Percentiles rank a stretch among this genome's conserved stretches.
phyloP scores from a whole-genome alignment of 2,329 filamentous ascomycete genomes.

The Colletotrichum sp. region DNA sequence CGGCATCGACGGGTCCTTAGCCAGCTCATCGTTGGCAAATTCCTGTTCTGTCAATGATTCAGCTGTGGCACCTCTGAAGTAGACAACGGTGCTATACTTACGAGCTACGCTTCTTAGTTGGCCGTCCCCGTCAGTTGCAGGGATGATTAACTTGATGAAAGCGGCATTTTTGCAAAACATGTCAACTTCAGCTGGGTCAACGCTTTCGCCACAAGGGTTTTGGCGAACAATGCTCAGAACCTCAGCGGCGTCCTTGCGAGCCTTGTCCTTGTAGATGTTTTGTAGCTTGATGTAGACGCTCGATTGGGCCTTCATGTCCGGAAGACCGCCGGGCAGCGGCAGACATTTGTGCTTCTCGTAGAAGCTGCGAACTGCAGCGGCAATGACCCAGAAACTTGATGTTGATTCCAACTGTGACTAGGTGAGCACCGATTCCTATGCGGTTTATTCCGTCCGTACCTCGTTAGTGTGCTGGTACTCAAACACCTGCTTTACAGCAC shows the following conservation, averaged over 20 bases:
- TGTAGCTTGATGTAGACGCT: conserved; percentile 89
- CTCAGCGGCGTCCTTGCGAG: conserved; percentile 77
- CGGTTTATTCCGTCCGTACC: conserved; percentile 55
- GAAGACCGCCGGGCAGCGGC: conserved; percentile 84
- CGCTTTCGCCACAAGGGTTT: conserved; percentile 49
- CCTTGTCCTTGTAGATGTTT: conserved; percentile 90
- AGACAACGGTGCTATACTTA: conserved; percentile 41
- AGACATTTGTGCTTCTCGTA: conserved; percentile 74
- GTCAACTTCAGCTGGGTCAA: conserved; percentile 80
- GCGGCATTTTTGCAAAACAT: conserved; percentile 95
- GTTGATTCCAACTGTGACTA: conserved; percentile 44
- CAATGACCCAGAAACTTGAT: conserved; percentile 87
- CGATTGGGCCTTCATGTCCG: conserved; percentile 97
- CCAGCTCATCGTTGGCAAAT: conserved; percentile 58
- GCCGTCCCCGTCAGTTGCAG: conserved; percentile 45
- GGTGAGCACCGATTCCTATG: conserved; percentile 23
- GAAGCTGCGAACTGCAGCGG: conserved; percentile 79
- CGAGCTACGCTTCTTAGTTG: conserved; percentile 58
- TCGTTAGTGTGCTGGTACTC: conserved; percentile 59
- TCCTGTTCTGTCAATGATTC: conserved; percentile 50
- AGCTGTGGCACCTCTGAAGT: not conserved
- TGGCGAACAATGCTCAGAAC: conserved; percentile 70
- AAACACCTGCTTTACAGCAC: conserved; percentile 79
- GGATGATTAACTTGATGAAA: conserved; percentile 86
- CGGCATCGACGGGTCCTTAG: conserved; percentile 42